These are phyloP conservation scores for Nigrograna mackinnonii DNA, from an alignment of 2,329 filamentous ascomycete genomes.

Conservation along the genomic window DNA sequence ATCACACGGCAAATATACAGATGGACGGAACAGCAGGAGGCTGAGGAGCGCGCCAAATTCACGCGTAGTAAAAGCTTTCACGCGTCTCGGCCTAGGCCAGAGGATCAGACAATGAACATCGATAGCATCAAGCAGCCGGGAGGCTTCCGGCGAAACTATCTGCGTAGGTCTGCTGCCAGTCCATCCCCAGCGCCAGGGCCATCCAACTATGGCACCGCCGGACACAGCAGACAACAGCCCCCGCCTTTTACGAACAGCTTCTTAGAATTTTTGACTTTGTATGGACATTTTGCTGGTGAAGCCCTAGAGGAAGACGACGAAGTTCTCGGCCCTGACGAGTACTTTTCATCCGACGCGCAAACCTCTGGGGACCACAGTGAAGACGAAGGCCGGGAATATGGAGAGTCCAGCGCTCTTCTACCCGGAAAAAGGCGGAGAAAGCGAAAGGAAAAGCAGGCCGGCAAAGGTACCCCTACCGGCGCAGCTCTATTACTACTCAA, in stretches of 20 bases:
- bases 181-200: constrained; percentile 54
- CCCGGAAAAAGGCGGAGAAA: constrained; percentile 69
- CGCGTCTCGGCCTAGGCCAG: constrained; percentile 74
- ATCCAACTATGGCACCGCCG: constrained; percentile 44
- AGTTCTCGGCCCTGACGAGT: constrained; percentile 82
- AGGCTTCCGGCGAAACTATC: constrained; percentile 88
- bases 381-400: constrained; percentile 74
- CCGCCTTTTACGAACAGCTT: constrained; percentile 80
- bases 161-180: constrained; percentile 74
- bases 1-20: constrained; percentile 94
- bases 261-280: constrained; percentile 91
- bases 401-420: constrained; percentile 84
- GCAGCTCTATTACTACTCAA: constrained; percentile 88
- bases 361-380: constrained; percentile 58
- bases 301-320: constrained; percentile 97
- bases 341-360: constrained; percentile 80
- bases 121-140: constrained; percentile 90
- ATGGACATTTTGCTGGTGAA: constrained; percentile 97
- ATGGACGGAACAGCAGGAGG: constrained; percentile 89
- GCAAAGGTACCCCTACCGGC: constrained; percentile 77
- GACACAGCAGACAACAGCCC: constrained; percentile 24
- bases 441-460: constrained; percentile 76
- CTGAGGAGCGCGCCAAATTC: constrained; percentile 63
- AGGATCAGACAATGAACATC: constrained; percentile 81
- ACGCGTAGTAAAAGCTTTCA: constrained; percentile 89